phyloP scores from a whole-genome alignment of 2,329 filamentous ascomycete genomes.

The Zasmidium citrigriseum region DNA sequence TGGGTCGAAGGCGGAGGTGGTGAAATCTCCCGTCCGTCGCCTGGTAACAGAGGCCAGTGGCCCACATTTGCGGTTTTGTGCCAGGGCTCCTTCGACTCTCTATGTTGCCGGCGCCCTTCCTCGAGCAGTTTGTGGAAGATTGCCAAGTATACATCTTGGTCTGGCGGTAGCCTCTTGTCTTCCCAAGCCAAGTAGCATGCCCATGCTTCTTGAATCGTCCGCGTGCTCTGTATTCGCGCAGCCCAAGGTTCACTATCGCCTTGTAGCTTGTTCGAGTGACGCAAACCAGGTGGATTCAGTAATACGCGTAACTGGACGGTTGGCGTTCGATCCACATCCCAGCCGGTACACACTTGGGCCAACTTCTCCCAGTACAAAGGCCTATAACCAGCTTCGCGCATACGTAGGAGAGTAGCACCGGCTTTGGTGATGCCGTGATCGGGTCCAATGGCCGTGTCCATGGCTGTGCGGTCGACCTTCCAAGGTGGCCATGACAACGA shows the following conservation, averaged over 20 bases:
- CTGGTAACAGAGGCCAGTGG: slow-evolving; percentile 50
- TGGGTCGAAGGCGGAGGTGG: slow-evolving; percentile 61
- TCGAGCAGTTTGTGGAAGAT: slow-evolving; percentile 60
- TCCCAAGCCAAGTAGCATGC: slow-evolving; percentile 62
- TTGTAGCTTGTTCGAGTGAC: neutral
- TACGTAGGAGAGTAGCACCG: slow-evolving; percentile 55
- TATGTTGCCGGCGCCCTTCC: slow-evolving; percentile 14
- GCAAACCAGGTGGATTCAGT: slow-evolving; percentile 29
- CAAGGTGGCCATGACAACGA: slow-evolving; percentile 65
- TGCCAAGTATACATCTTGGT: slow-evolving; percentile 51
- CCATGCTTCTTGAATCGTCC: slow-evolving; percentile 65
- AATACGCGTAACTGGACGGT: slow-evolving; percentile 61
- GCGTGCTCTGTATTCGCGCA: slow-evolving; percentile 59
- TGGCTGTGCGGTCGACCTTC: slow-evolving; percentile 62
- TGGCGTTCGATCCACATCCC: slow-evolving; percentile 64
- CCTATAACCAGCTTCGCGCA: slow-evolving; percentile 62
- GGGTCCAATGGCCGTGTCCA: slow-evolving; percentile 59
- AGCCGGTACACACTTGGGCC: slow-evolving; percentile 59
- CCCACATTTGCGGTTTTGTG: no score
- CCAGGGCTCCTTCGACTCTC: slow-evolving; percentile 16
- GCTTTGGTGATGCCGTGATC: slow-evolving; percentile 60
- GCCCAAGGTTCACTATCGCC: slow-evolving; percentile 49
- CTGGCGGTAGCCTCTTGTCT: slow-evolving; percentile 40
- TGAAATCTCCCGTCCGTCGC: slow-evolving; percentile 59
- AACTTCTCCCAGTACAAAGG: slow-evolving; percentile 53